These are phyloP conservation scores for Diophrys appendiculata DNA, from an alignment of 73 alveolate genomes.

Conservation along the genomic window DNA sequence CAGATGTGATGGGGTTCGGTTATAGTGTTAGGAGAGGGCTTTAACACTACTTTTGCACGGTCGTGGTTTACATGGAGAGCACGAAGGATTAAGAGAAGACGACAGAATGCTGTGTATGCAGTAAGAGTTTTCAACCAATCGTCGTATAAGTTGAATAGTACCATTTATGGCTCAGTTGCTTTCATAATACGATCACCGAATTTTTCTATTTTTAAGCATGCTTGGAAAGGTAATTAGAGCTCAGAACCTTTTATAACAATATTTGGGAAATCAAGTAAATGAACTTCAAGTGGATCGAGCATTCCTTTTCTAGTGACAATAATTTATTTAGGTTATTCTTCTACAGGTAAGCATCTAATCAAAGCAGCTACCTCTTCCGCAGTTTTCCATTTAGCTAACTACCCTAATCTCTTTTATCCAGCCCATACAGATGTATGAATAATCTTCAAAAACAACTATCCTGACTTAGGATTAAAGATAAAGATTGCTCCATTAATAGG, in stretches of 20 bases:
- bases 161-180: slow-evolving; percentile 99
- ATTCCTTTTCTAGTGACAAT: slow-evolving; percentile 99
- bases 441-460: slow-evolving; percentile 98
- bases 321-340: slow-evolving; percentile 99
- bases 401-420: slow-evolving; percentile 98
- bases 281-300: slow-evolving; percentile 99
- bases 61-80: slow-evolving; percentile 99
- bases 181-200: slow-evolving; percentile 98
- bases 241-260: slow-evolving; percentile 99
- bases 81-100: slow-evolving; percentile 97
- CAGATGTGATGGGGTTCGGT: slow-evolving; percentile 99
- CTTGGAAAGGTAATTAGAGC: slow-evolving; percentile 98
- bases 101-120: slow-evolving; percentile 92
- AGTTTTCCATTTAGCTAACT: slow-evolving; percentile 99
- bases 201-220: slow-evolving; percentile 89
- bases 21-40: slow-evolving; percentile 96
- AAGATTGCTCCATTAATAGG: slow-evolving; percentile 99
- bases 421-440: slow-evolving; percentile 99
- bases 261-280: slow-evolving; percentile 99
- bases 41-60: slow-evolving; percentile 96
- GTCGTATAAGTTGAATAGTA: slow-evolving; percentile 98
- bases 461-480: slow-evolving; percentile 99
- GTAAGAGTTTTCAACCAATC: slow-evolving; percentile 98
- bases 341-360: slow-evolving; percentile 99
- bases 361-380: slow-evolving; percentile 99